These are phyloP conservation scores for Artemisia tridentata DNA, from an alignment of 129 eudicot species.

Conservation along the genomic window DNA sequence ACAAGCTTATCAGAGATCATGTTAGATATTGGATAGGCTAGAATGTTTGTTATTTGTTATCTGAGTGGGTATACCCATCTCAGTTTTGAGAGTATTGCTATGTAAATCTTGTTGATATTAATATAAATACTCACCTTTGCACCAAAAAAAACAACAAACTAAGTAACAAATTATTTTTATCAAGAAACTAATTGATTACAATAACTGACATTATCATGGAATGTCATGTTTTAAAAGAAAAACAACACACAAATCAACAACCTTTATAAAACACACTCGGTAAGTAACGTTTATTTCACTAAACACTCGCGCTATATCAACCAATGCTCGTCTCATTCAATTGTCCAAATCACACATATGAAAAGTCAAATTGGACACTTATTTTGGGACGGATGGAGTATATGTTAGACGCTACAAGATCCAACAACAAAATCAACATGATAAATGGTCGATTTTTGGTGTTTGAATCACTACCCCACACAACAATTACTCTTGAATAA, in stretches of 20 bases:
- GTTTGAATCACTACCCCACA: constrained; percentile 7
- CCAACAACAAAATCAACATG: constrained; percentile 21
- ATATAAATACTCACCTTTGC: too few relatives aligned
- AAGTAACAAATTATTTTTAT: too few relatives aligned
- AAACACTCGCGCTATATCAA: constrained; percentile 2
- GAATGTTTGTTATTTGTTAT: too few relatives aligned
- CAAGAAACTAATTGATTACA: too few relatives aligned
- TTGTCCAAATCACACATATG: background rate
- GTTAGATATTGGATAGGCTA: too few relatives aligned
- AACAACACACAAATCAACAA: constrained; percentile 15
- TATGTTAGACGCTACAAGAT: constrained; percentile 19
- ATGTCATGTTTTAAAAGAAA: constrained; percentile 1
- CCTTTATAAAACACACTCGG: background rate
- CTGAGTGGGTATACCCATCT: too few relatives aligned
- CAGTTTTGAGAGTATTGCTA: too few relatives aligned
- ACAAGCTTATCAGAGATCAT: too few relatives aligned
- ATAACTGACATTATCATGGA: background rate
- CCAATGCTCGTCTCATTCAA: constrained; percentile 7
- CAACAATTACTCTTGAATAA: background rate
- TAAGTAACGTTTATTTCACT: constrained; percentile 5
- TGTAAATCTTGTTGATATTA: too few relatives aligned
- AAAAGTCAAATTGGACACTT: too few relatives aligned
- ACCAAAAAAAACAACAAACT: too few relatives aligned
- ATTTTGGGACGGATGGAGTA: too few relatives aligned
- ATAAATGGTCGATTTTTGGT: constrained; percentile 10